Evolutionary conservation across 2,329 filamentous ascomycete species (phyloP).

Genomic region (Xylariaceae sp.): DNA sequence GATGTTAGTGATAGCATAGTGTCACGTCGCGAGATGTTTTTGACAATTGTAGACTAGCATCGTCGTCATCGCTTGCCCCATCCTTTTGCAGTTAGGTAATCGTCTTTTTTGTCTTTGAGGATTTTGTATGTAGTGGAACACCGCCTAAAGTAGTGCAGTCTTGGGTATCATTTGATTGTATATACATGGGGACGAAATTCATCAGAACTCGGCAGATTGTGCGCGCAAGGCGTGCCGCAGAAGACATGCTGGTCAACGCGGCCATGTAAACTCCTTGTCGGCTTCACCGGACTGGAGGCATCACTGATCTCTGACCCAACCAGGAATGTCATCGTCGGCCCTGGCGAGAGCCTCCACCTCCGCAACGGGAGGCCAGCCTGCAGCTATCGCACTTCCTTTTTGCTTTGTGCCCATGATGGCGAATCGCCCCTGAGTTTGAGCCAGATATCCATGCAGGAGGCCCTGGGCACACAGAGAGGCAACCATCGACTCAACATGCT

Average conservation of each 20-base stretch:
- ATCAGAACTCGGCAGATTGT: too few relatives aligned
- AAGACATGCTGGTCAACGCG: not conserved
- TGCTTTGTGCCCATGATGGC: conserved; percentile 76
- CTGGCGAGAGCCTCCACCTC: conserved; percentile 57
- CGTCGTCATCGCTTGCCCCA: too few relatives aligned
- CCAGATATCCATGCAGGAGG: conserved; percentile 78
- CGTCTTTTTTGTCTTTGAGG: too few relatives aligned
- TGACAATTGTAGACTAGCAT: too few relatives aligned
- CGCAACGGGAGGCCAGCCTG: conserved; percentile 75
- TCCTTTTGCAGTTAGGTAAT: too few relatives aligned
- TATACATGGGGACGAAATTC: too few relatives aligned
- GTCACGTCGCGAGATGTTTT: too few relatives aligned
- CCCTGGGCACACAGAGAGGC: conserved; percentile 76
- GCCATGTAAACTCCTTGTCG: not conserved
- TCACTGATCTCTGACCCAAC: conserved; percentile 24
- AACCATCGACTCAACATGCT: conserved; percentile 73
- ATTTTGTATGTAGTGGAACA: too few relatives aligned
- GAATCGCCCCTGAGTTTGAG: conserved; percentile 71
- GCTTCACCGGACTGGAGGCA: not conserved
- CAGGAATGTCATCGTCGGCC: conserved; percentile 48
- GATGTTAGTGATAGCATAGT: too few relatives aligned
- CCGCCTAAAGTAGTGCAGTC: too few relatives aligned
- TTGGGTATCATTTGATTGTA: too few relatives aligned
- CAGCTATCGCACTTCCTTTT: conserved; percentile 58
- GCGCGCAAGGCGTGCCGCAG: too few relatives aligned